Base-by-base conservation (phyloP, 2,329 filamentous ascomycete genomes). In the Coleophoma eucalyptorum region DNA sequence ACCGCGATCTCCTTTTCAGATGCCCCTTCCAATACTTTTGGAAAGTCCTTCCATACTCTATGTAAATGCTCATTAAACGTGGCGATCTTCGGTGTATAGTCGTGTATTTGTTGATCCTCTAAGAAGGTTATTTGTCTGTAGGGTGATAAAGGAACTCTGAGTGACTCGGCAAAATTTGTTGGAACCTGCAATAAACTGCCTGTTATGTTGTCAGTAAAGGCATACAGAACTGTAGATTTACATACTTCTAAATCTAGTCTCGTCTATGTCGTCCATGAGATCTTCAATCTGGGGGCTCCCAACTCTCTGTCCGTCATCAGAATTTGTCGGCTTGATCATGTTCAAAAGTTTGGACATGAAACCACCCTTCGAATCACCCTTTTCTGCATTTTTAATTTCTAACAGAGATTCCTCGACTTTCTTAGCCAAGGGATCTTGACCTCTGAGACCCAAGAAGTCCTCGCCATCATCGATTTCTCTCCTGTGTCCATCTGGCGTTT, bases 1-100 rank as follows among this genome's bases (percentile, higher is more conserved):
- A 60, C 48, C 75, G 55, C 34, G 26, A 48, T 26, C 12, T 35
- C 62, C 66, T 41, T 63, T 57, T 55, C 73, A 71, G 53, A 76
- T 72, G 41, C 63, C 42, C 6, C 31, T 19, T 43, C 18, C 11
- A 44, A 44, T 26, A 44, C 31, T 13, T 44, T 26, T 44, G 42
- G 42, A 8, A 44, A 32, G 20, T 31, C 26, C 10, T 32, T n/a
- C 42, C 42, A 44, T 5, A 44, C 42, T 44, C 42, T 44, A 13
- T 26, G 12, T 32, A 44, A 16, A 44, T 26, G 42, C 31, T 44
- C 42, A 31, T 44, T 44, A 13, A 44, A 26, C 26, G 16, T 26
- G 20, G 42, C 42, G 13, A 44, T 44, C 16, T 44, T 44, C 26
- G 42, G 16, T 26, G n/a, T 44, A 33, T 44, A 44, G 20, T 26